phyloP scores from a whole-genome alignment of 805 yeast genomes.

The Metschnikowia shivogae region DNA sequence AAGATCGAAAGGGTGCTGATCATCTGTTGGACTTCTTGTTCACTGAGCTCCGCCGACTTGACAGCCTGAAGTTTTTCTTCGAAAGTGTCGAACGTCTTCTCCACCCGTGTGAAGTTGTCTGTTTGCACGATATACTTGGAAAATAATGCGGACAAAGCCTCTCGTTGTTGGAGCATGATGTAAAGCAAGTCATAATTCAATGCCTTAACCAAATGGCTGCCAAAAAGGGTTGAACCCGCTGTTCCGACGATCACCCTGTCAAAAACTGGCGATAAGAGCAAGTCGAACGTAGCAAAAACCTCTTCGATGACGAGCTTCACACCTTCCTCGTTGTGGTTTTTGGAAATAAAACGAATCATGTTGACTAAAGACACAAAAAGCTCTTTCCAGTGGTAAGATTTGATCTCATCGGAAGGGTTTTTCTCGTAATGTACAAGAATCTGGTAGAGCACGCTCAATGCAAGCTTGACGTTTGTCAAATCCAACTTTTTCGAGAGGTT shows the following conservation, averaged over 20 bases:
- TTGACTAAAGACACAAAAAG: conserved; percentile 27
- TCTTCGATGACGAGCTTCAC: conserved; percentile 18
- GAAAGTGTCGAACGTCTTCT: conserved; percentile 11
- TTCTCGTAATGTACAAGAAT: conserved; percentile 18
- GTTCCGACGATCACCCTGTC: conserved; percentile 16
- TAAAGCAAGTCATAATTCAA: conserved; percentile 31
- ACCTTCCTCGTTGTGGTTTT: conserved; percentile 16
- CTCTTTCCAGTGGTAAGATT: conserved; percentile 34
- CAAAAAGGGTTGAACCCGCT: conserved; percentile 12
- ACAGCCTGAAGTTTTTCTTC: conserved; percentile 19
- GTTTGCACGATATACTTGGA: conserved; percentile 14
- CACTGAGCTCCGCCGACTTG: conserved; percentile 14
- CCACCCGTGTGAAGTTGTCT: conserved; percentile 13
- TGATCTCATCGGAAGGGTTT: conserved; percentile 15
- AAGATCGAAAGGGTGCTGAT: conserved; percentile 11
- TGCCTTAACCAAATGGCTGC: conserved; percentile 21
- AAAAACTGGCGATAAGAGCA: conserved; percentile 18
- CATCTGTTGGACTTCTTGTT: conserved; percentile 8
- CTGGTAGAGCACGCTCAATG: conserved; percentile 25
- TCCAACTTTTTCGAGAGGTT: conserved; percentile 36
- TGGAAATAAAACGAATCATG: conserved; percentile 25
- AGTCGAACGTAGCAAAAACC: conserved; percentile 12
- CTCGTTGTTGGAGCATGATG: conserved; percentile 25
- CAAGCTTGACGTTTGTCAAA: conserved; percentile 27
- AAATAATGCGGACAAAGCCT: conserved; percentile 16